Percentiles rank a stretch among this genome's conserved stretches.
phyloP scores from a whole-genome alignment of 106 monocot genomes.

The Agapanthus africanus region DNA sequence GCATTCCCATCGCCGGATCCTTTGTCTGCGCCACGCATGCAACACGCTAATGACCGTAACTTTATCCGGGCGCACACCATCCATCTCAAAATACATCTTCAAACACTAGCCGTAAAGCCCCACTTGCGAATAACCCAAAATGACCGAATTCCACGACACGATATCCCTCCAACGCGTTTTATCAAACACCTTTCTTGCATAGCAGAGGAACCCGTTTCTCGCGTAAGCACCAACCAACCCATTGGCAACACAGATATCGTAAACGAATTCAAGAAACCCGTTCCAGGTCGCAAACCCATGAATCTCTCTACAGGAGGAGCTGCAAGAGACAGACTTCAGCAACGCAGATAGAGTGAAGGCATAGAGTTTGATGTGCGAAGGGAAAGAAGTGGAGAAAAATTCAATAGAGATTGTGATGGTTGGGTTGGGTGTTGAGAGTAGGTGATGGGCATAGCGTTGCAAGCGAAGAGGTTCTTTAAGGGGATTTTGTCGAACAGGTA shows the following conservation, averaged over 20 bases:
- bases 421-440: slow-evolving; percentile 18
- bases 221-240: slow-evolving; percentile 29
- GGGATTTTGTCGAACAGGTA: slow-evolving; percentile 38
- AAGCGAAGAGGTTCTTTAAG: slow-evolving; percentile 33
- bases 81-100: slow-evolving; percentile 22
- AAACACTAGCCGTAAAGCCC: slow-evolving; percentile 25
- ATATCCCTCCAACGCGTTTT: slow-evolving; percentile 19
- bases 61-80: slow-evolving; percentile 20
- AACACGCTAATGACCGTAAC: slow-evolving; percentile 29
- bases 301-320: slow-evolving; percentile 2
- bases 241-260: slow-evolving; percentile 36
- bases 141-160: slow-evolving; percentile 47
- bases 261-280: slow-evolving; percentile 15
- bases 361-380: slow-evolving; percentile 25
- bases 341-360: slow-evolving; percentile 41
- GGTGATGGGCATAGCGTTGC: slow-evolving; percentile 41
- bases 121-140: slow-evolving; percentile 23
- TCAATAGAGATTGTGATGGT: slow-evolving; percentile 11
- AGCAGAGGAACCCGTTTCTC: background rate
- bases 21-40: slow-evolving; percentile 37
- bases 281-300: slow-evolving; percentile 21
- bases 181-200: slow-evolving; percentile 32
- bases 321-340: slow-evolving; percentile 27
- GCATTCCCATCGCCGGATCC: slow-evolving; percentile 23
- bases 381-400: slow-evolving; percentile 24